Conservation (phyloP, 2,329 filamentous ascomycete genomes). For the Emmonsia crescens region DNA sequence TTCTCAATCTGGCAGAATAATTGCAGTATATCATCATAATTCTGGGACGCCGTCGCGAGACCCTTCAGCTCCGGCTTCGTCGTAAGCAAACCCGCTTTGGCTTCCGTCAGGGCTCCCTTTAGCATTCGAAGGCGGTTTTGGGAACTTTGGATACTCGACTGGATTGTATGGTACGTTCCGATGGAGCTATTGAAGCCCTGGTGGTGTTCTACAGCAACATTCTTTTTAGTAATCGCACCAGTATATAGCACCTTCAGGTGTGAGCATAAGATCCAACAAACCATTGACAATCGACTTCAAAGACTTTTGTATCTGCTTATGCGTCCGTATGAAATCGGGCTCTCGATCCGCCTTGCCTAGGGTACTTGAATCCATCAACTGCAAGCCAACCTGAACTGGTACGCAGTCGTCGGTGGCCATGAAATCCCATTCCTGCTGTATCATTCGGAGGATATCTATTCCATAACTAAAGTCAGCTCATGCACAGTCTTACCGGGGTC, state of each 20-base stretch:
- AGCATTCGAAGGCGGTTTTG: slow-evolving; percentile 74
- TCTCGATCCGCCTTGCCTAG: slow-evolving; percentile 86
- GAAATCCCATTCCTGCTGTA: slow-evolving; percentile 80
- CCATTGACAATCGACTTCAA: slow-evolving; percentile 87
- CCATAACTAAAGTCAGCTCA: background rate
- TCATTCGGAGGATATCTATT: slow-evolving; percentile 61
- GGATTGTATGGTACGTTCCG: slow-evolving; percentile 97
- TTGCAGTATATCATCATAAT: slow-evolving; percentile 81
- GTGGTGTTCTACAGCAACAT: slow-evolving; percentile 59
- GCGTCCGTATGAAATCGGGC: slow-evolving; percentile 69
- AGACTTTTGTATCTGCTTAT: slow-evolving; percentile 81
- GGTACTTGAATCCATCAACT: slow-evolving; percentile 87
- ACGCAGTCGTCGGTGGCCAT: slow-evolving; percentile 84
- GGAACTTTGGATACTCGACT: slow-evolving; percentile 79
- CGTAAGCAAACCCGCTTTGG: slow-evolving; percentile 69
- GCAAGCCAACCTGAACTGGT: slow-evolving; percentile 86
- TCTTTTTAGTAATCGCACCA: background rate
- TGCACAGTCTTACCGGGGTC: background rate
- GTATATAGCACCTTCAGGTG: background rate
- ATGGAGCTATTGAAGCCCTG: slow-evolving; percentile 99
- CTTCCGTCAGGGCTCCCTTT: slow-evolving; percentile 69
- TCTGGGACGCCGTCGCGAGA: slow-evolving; percentile 74
- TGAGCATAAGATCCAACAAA: slow-evolving; percentile 17
- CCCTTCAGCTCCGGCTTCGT: slow-evolving; percentile 88
- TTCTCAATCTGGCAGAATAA: slow-evolving; percentile 77